phyloP scores from a whole-genome alignment of 1,284 basidiomycete species.

The Marasmius fiardii region DNA sequence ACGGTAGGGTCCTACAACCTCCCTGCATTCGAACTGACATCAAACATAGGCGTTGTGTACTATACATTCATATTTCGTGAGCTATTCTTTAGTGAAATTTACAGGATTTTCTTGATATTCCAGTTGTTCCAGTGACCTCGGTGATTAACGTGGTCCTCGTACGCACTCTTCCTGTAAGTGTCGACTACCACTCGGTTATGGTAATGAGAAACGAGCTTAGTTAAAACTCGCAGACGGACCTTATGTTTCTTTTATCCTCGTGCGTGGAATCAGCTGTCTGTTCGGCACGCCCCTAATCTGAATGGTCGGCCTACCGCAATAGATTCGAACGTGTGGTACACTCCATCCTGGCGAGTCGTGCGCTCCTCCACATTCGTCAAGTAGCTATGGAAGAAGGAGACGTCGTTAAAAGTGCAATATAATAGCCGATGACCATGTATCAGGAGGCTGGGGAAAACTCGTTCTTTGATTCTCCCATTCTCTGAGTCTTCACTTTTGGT shows the following conservation, averaged over 20 bases:
- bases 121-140: neutral
- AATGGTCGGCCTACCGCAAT: neutral
- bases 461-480: no score
- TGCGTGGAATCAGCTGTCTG: neutral
- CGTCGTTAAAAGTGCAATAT: no score
- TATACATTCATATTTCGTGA: neutral
- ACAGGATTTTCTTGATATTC: no score
- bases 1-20: neutral
- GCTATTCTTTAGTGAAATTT: neutral
- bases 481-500: no score
- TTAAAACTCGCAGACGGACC: neutral
- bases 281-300: neutral
- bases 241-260: neutral
- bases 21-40: neutral
- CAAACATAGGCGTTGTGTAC: neutral
- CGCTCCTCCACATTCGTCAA: neutral
- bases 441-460: no score
- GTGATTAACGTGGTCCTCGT: neutral
- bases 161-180: neutral
- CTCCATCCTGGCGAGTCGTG: neutral
- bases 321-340: neutral
- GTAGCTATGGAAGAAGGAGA: no score
- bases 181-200: neutral
- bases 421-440: no score
- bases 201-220: neutral